These are phyloP conservation scores for Metarhizium brunneum DNA, from an alignment of 2,329 filamentous ascomycete species.

Conservation along the genomic window DNA sequence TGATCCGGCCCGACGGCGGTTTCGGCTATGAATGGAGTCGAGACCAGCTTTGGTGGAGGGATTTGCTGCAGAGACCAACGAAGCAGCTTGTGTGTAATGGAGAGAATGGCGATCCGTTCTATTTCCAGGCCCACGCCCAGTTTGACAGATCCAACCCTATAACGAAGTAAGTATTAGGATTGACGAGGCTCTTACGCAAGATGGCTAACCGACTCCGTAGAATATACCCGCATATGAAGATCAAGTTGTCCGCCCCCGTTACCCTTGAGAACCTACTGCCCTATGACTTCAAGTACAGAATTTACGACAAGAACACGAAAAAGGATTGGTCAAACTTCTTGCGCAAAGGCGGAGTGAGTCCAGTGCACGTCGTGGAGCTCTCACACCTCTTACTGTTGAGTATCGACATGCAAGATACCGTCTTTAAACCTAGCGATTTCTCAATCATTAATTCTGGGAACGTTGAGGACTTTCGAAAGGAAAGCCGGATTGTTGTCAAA, in stretches of 20 bases:
- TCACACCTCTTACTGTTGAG: constrained; percentile 89
- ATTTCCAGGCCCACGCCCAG: constrained; percentile 87
- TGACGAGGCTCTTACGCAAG: not conserved
- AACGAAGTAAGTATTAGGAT: constrained; percentile 45
- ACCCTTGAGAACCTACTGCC: constrained; percentile 91
- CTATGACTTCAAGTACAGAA: constrained; percentile 98
- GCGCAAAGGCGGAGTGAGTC: constrained; percentile 90
- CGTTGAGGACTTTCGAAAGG: constrained; percentile 80
- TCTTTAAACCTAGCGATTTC: constrained; percentile 92
- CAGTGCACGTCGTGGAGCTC: constrained; percentile 92
- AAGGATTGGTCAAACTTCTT: constrained; percentile 99
- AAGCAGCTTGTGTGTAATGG: constrained; percentile 82
- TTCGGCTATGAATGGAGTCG: constrained; percentile 95
- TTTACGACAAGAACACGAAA: constrained; percentile 97
- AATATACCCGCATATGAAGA: constrained; percentile 87
- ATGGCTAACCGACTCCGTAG: constrained; percentile 25
- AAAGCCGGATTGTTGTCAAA: constrained; percentile 70
- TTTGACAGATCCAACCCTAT: constrained; percentile 80
- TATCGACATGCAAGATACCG: constrained; percentile 92
- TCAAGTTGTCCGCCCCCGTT: constrained; percentile 84
- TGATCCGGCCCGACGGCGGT: constrained; percentile 86
- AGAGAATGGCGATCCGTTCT: constrained; percentile 83
- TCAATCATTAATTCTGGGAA: constrained; percentile 89
- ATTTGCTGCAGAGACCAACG: constrained; percentile 75
- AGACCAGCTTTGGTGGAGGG: constrained; percentile 86